Evolutionary conservation across 768 basidiomycete species (phyloP).

Genomic region (Rhodotorula paludigena): DNA sequence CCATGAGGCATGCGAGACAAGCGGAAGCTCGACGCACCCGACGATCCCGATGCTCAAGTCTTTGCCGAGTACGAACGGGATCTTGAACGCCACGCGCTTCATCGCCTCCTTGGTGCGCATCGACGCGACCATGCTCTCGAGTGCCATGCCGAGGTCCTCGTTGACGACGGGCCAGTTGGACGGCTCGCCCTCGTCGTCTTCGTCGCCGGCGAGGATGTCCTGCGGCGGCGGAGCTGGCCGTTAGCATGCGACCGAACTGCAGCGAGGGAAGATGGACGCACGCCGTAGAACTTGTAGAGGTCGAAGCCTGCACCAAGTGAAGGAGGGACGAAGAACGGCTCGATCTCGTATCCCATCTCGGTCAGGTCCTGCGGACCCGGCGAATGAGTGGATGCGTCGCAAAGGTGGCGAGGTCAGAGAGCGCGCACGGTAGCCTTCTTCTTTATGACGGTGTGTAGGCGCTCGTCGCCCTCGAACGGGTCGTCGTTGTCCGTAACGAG

Average conservation of each 20-base stretch:
- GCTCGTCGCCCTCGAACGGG: constrained; percentile 49
- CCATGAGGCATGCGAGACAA: no score
- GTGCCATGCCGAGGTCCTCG: constrained; percentile 45
- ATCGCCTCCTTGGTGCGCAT: constrained; percentile 77
- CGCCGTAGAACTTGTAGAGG: constrained; percentile 66
- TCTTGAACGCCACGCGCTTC: constrained; percentile 73
- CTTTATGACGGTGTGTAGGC: constrained; percentile 18
- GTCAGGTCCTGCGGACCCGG: constrained; percentile 63
- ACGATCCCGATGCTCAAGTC: constrained; percentile 49
- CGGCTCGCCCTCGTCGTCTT: constrained; percentile 9
- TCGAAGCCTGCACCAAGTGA: constrained; percentile 63
- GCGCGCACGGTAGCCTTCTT: constrained; percentile 12
- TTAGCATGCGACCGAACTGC: no score
- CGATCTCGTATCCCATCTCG: constrained; percentile 70
- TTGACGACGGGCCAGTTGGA: constrained; percentile 16
- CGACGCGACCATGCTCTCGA: constrained; percentile 46
- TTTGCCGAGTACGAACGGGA: constrained; percentile 67
- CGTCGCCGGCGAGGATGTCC: constrained; percentile 8
- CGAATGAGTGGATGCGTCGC: no score
- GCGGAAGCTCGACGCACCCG: constrained; percentile 42
- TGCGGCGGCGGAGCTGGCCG: background rate
- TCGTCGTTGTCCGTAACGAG: constrained; percentile 85
- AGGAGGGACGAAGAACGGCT: constrained; percentile 81
- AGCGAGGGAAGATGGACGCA: constrained; percentile 5
- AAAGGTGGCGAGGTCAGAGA: background rate